These are phyloP conservation scores for Sporothrix schenckii DNA, from an alignment of 2,329 filamentous ascomycete genomes.

Conservation along the genomic window DNA sequence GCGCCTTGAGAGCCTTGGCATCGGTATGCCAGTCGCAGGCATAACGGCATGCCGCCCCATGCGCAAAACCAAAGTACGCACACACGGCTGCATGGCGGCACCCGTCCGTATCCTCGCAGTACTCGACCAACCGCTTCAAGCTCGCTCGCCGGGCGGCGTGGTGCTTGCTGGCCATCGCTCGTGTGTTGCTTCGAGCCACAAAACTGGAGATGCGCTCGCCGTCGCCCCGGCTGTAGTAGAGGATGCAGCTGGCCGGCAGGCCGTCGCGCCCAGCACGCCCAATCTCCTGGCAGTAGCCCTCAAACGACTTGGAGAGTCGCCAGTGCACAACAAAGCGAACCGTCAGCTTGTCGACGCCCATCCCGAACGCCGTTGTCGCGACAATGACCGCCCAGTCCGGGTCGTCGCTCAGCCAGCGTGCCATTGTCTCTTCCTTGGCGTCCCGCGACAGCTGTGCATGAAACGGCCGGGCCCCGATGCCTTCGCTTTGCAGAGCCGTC, in stretches of 20 bases:
- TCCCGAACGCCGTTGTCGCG: conserved; percentile 93
- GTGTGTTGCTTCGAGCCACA: conserved; percentile 43
- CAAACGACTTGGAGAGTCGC: conserved; percentile 90
- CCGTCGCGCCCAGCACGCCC: conserved; percentile 89
- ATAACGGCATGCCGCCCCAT: conserved; percentile 64
- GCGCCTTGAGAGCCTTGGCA: conserved; percentile 56
- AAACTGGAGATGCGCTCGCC: conserved; percentile 70
- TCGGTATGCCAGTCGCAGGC: conserved; percentile 82
- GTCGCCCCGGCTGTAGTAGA: conserved; percentile 91
- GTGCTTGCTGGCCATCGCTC: conserved; percentile 51
- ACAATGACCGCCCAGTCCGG: conserved; percentile 88
- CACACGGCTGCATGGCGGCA: conserved; percentile 79
- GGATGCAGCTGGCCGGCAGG: conserved; percentile 80
- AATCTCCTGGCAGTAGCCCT: conserved; percentile 95
- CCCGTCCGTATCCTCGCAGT: conserved; percentile 73
- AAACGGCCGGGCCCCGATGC: conserved; percentile 74
- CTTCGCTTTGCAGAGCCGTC: conserved; percentile 64
- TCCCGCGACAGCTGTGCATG: conserved; percentile 69
- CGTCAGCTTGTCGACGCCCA: conserved; percentile 96
- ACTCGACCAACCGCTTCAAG: conserved; percentile 69
- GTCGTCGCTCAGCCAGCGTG: conserved; percentile 72
- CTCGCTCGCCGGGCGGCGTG: conserved; percentile 58
- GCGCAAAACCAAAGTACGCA: conserved; percentile 73
- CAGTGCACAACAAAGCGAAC: conserved; percentile 95
- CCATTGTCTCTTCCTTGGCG: conserved; percentile 70